Evolutionary conservation across 495 filamentous ascomycete genomes (phyloP).

Genomic region (Hypoxylon trugodes): DNA sequence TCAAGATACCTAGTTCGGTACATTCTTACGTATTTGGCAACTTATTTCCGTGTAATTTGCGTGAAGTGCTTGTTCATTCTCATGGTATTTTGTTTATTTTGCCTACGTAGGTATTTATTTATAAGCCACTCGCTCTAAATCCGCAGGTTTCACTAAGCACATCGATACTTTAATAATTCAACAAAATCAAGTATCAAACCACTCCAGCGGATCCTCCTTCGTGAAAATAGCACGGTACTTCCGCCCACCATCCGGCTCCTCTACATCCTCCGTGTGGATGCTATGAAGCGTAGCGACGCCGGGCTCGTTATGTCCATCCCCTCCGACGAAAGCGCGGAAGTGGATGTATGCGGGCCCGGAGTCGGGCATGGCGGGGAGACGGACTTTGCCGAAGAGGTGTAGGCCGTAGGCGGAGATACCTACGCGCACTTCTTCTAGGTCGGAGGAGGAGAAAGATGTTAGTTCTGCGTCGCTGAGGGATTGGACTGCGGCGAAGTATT

Average conservation of each 20-base stretch:
- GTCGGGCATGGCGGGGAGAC: constrained; percentile 55
- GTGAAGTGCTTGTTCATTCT: no score
- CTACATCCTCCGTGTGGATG: constrained; percentile 61
- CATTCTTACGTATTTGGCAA: neutral
- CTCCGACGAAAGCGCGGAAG: constrained; percentile 61
- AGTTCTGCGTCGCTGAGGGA: constrained; percentile 57
- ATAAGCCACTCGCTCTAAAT: no score
- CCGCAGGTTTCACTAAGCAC: no score
- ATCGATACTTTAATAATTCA: neutral
- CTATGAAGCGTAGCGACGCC: constrained; percentile 59
- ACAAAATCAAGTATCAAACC: constrained; percentile 61
- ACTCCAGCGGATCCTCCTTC: constrained; percentile 61
- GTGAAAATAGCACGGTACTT: constrained; percentile 61
- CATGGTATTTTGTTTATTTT: no score
- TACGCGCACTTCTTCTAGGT: constrained; percentile 60
- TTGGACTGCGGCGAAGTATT: constrained; percentile 59
- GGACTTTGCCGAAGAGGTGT: constrained; percentile 65
- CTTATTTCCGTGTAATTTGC: neutral
- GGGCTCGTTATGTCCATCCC: constrained; percentile 52
- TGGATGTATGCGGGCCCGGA: constrained; percentile 55
- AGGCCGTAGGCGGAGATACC: constrained; percentile 62
- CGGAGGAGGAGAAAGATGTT: constrained; percentile 55
- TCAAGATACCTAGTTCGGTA: constrained; percentile 35
- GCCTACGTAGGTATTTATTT: no score
- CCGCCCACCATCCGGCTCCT: constrained; percentile 53